Base-by-base conservation (phyloP, 352 stramenopile genomes). In the Phytophthora fragariaefolia region DNA sequence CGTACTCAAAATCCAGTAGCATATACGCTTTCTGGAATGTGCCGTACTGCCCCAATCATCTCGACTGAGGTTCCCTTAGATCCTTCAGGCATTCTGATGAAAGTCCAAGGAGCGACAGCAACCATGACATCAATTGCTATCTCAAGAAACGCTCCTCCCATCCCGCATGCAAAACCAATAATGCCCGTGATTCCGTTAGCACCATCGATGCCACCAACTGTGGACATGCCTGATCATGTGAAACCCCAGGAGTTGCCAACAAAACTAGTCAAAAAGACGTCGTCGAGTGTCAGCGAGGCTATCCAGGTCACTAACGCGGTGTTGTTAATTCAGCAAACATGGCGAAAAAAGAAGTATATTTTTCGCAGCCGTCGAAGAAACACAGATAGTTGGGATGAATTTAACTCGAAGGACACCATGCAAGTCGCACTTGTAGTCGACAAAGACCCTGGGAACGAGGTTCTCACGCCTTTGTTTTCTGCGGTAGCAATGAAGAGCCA, bases 91-190 rank as follows among this genome's bases (percentile, higher is more conserved):
- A 13, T 47, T 17, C 2, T n/a, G 2, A 22, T 45, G 17, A 24
- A 17, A 47, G 6, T 13, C 5, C 18, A 4, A 47, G 40, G 40
- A 26, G 18, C 18, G n/a, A 13, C 40, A n/a, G 6, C 13, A n/a
- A 18, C 23, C 36, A 8, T 18, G n/a, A n/a, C 4, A 18, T 4
- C 28, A 42, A 6, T n/a, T 27, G 9, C 12, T 34, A 5, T 2
- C 13, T 36, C 22, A 7, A 59, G 46, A 17, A 62, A 2, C 2
- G 28, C 42, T 13, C 52, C 60, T 27, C 66, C 66, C 38, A 23
- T 71, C 51, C 66, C 66, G 20, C 66, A 74, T 18, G 20, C 34
- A 1, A 74, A 74, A 26, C 66, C 66, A 56, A 50, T 67, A 22
- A 74, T 61, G 22, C 66, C 66, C 18, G 24, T 36, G 42, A 62